Evolutionary conservation across 2,329 filamentous ascomycete species (phyloP), one percentile per base, ranked within the genome.

Genomic region (Lachnum nothofagi): DNA sequence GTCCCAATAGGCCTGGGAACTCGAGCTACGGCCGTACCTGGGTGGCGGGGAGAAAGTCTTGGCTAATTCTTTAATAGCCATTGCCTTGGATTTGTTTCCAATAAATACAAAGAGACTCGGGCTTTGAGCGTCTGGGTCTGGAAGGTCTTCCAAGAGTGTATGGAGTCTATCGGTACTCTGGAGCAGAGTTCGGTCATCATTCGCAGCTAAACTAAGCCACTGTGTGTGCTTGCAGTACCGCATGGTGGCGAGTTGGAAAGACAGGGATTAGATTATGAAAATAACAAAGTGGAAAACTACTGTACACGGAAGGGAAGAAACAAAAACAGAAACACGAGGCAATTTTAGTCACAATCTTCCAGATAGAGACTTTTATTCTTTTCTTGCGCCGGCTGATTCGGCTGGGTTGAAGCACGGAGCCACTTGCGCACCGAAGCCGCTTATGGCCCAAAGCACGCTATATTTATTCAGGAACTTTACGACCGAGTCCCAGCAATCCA

Each of bases 221-320:
- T 56, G 42, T 27, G 45, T 56, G 46, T 56, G 48, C 37, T 56
- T 56, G 38, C 42, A 56, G 42, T 55, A 55, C 25, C 47, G 44
- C 44, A 55, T 55, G n/a, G 41, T 46, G n/a, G 41, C 44, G 17
- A 42, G n/a, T 34, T 5, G n/a, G n/a, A 8, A 5, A 14, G 31
- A 34, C n/a, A 16, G n/a, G 31, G n/a, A 16, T 34, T 34, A 14
- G 7, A 9, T 34, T 9, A 14, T 34, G 31, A 12, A 37, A 49
- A 39, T 35, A 34, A 22, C 34, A 4, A 43, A 31, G 19, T 12
- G 10, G 31, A 31, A 8, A 14, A 29, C 40, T 16, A 42, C 23
- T 29, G 8, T n/a, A n/a, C n/a, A n/a, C n/a, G n/a, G n/a, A n/a
- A n/a, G n/a, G n/a, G n/a, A n/a, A n/a, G n/a, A n/a, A n/a, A n/a